Conservation (phyloP, 164 flowering plant species). For the Chimonanthus praecox region DNA sequence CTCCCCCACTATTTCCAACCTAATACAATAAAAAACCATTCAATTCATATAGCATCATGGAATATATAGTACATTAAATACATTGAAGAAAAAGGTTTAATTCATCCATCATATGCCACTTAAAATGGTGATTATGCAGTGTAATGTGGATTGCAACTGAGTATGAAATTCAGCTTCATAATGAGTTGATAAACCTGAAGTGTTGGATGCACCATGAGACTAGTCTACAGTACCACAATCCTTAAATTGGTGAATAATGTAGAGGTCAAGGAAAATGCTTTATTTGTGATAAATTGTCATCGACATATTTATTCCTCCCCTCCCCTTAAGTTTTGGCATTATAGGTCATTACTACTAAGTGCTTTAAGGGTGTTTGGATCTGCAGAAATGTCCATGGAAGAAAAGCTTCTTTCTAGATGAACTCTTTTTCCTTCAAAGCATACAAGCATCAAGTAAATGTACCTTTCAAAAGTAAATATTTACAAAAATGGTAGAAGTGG, state of each 20-base stretch:
- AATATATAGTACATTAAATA: not conserved
- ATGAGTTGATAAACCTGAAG: not conserved
- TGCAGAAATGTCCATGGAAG: too few species aligned
- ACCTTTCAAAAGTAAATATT: too few species aligned
- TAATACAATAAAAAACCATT: constrained; percentile 11
- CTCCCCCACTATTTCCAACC: constrained; percentile 71
- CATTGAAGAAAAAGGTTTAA: not conserved
- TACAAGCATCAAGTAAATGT: too few species aligned
- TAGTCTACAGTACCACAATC: not conserved
- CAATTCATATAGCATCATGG: not conserved
- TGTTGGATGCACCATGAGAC: not conserved
- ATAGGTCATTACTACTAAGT: not conserved
- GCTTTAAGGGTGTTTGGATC: too few species aligned
- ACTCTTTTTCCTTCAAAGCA: too few species aligned
- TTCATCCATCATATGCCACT: not conserved
- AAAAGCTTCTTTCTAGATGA: too few species aligned
- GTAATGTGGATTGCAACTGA: not conserved
- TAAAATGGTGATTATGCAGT: not conserved
- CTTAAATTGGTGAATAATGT: not conserved
- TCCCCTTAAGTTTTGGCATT: not conserved
- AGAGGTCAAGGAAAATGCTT: not conserved
- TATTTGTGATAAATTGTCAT: too few species aligned
- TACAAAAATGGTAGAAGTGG: too few species aligned
- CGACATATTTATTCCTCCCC: not conserved
- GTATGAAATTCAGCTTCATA: not conserved